Base-by-base conservation (phyloP, 2,329 filamentous ascomycete species). In the Ophiostoma pallidulum region DNA sequence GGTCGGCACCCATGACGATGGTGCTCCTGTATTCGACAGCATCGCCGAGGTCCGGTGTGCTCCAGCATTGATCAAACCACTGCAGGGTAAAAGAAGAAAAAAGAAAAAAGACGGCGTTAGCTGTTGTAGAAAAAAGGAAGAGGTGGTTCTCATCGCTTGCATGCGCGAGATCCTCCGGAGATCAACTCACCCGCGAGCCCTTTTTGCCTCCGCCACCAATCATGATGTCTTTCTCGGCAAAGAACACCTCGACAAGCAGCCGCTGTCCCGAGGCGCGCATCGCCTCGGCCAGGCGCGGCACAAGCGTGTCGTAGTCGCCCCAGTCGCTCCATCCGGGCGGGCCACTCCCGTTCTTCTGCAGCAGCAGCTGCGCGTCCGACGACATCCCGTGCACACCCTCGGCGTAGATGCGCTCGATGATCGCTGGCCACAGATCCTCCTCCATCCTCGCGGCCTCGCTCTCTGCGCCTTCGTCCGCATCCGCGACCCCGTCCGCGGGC, bases 41-140 rank as follows among this genome's bases (percentile, higher is more conserved):
- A 12, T 51, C 31, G 4, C 28, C 46, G 12, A 32, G 3, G n/a
- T 41, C 22, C 2, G 40, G 41, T 4, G 37, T 49, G 6, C 50
- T 24, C 58, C 58, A 64, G 49, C 58, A 61, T 13, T 47, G 32
- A 24, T 59, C 56, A 42, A 65, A 57, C 60, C 60, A 64, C 41
- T 47, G 22, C 19, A n/a, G n/a, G n/a, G n/a, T n/a, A n/a, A n/a
- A n/a, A n/a, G n/a, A n/a, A n/a, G n/a, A n/a, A n/a, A n/a, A n/a
- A n/a, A n/a, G n/a, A n/a, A n/a, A n/a, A 14, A 18, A 41, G 9
- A 29, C 16, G n/a, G 9, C 6, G 24, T 28, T 26, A 39, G 37
- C 26, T 14, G n/a, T 5, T 16, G 4, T 33, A 33, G 13, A 13
- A 13, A 33, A 16, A 3, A 16, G 8, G 7, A 33, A 38, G 18